phyloP scores from a whole-genome alignment of 257 asterid species.

The Mitragyna speciosa region DNA sequence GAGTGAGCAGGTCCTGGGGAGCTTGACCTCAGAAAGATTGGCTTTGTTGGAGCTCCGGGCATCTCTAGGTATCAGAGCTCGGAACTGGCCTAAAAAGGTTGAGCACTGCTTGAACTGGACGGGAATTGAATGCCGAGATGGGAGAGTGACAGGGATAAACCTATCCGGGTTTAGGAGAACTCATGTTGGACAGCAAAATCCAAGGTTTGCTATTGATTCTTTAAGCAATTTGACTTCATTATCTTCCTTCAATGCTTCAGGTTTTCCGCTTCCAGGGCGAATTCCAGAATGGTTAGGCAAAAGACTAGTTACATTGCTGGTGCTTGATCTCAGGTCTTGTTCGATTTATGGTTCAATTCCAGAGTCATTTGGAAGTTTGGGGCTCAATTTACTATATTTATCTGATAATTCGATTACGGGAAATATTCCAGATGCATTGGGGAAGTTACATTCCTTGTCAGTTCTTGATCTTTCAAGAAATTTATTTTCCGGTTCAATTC shows the following conservation, averaged over 20 bases:
- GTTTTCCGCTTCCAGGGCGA: constrained; percentile 53
- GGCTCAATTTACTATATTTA: constrained; percentile 36
- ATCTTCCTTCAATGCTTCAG: constrained; percentile 52
- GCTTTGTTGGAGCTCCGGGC: constrained; percentile 59
- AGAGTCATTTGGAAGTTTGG: constrained; percentile 44
- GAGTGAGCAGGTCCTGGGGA: constrained; percentile 9
- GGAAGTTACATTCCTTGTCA: constrained; percentile 34
- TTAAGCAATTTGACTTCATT: constrained; percentile 40
- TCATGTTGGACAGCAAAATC: constrained; percentile 34
- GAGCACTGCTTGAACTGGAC: constrained; percentile 73
- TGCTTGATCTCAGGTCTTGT: constrained; percentile 71
- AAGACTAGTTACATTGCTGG: constrained; percentile 40
- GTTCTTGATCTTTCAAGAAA: constrained; percentile 59
- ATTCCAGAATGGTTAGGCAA: constrained; percentile 70
- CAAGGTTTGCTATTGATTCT: constrained; percentile 54
- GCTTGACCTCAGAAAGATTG: constrained; percentile 42
- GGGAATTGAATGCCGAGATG: constrained; percentile 56
- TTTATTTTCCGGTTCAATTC: constrained; percentile 57
- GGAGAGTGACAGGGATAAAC: constrained; percentile 40
- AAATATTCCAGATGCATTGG: constrained; percentile 53
- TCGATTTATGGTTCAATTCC: constrained; percentile 66
- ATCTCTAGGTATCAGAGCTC: constrained; percentile 61
- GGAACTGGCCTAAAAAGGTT: constrained; percentile 53
- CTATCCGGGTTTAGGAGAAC: constrained; percentile 55
- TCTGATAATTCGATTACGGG: constrained; percentile 62